A percentile compares a stretch with the other conserved stretches of the same genome.
phyloP scores from a whole-genome alignment of 176 grass and related monocot genomes.

The Avena eriantha region DNA sequence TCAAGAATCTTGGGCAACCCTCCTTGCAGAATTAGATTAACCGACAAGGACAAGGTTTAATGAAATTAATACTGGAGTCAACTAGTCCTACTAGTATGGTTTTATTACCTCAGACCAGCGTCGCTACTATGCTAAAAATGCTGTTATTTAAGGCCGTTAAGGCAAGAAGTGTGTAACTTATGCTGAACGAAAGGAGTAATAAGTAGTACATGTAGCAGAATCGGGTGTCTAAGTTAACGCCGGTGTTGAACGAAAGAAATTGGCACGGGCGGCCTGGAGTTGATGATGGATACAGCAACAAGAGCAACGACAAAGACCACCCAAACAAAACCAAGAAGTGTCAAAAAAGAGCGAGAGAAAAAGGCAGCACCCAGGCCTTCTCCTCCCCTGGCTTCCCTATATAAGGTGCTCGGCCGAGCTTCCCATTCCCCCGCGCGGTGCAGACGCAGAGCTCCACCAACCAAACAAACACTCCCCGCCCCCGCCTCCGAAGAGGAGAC shows the following conservation, averaged over 20 bases:
- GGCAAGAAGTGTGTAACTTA: neutral
- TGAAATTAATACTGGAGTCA: neutral
- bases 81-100: neutral
- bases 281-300: no score
- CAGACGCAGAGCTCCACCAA: constrained; percentile 28
- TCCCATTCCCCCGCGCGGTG: constrained; percentile 29
- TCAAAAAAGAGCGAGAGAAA: no score
- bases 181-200: no score
- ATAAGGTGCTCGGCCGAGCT: constrained; percentile 9
- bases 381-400: neutral
- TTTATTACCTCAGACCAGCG: constrained; percentile 3
- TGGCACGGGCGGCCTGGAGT: neutral
- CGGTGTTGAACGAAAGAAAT: constrained; percentile 16
- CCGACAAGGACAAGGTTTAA: neutral
- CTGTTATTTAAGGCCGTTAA: constrained; percentile 7
- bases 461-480: constrained; percentile 23
- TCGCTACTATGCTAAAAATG: no score
- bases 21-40: neutral
- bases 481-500: constrained; percentile 43
- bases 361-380: neutral
- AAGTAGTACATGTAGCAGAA: neutral
- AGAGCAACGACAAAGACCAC: no score
- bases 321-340: no score
- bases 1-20: neutral
- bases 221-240: neutral